Base-by-base conservation (phyloP, 495 filamentous ascomycete species). In the Hypomontagnella submonticulosa region DNA sequence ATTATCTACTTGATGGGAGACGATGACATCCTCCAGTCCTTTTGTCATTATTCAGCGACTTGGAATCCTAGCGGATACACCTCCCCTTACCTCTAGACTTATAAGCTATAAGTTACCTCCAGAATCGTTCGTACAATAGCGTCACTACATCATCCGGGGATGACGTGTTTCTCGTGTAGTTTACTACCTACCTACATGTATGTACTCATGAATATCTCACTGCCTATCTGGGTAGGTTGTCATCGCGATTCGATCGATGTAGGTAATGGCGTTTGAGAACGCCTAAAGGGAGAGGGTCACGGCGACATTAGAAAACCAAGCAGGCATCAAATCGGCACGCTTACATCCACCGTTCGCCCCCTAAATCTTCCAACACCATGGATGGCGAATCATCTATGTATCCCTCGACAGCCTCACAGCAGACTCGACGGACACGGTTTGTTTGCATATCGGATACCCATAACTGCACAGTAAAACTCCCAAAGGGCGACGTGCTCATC, bases 401-500 rank as follows among this genome's bases (percentile, higher is more conserved):
- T 32, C 16, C 69, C 11, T 51, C 66, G 27, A 11, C 48, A 2
- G 13, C 20, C 9, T 27, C 54, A 12, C 53, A 20, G 37, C 64
- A 27, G 15, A 75, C 72, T 20, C 69, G 75, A 37, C 73, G 76
- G 16, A 80, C 80, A 0, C 73, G 79, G 42, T 73, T 81, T 43
- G 79, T 83, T 38, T 97, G 93, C 73, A 88, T 98, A 57, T 93
- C 93, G 6, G 94, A 98, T 77, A 97, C 93, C 1, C 94, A 97
- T 76, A 88, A 92, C 75, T 85, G 83, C 64, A 81, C 77, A 6
- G 70, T 81, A 63, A 80, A 83, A 19, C 78, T 97, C 2, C 95
- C 94, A 4, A 81, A 86, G 20, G 94, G 93, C 11, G 94, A 98
- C 67, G 85, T 98, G 3, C 80, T 98, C 13, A 90, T 98, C 38